Conservation (phyloP, 169 alveolate species). For the Prorocentrum cordatum region DNA sequence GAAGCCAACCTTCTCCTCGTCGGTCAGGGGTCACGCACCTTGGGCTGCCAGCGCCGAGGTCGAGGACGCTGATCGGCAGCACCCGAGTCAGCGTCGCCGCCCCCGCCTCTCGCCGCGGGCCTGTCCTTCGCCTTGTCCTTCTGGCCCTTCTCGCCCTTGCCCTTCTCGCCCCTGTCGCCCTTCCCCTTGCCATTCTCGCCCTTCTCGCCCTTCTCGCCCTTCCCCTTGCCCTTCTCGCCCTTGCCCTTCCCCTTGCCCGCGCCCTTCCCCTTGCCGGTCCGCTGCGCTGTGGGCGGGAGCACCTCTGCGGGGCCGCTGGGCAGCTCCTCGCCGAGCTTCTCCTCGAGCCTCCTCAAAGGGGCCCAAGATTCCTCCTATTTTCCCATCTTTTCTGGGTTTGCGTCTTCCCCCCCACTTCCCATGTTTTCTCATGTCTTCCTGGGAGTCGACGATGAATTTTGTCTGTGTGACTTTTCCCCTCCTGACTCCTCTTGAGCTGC, state of each 20-base stretch:
- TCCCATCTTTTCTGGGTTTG: not conserved
- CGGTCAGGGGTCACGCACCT: too few relatives aligned
- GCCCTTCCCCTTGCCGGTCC: conserved; percentile 44
- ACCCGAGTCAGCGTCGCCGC: too few relatives aligned
- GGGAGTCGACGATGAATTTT: too few relatives aligned
- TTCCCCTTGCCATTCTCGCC: not conserved
- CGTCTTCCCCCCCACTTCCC: not conserved
- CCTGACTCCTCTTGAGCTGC: conserved; percentile 11
- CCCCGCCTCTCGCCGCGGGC: too few relatives aligned
- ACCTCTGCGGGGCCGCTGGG: conserved; percentile 37
- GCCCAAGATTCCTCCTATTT: not conserved
- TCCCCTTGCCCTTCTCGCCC: not conserved
- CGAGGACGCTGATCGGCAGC: too few relatives aligned
- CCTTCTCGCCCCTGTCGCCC: not conserved
- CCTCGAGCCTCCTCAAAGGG: not conserved
- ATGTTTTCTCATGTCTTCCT: not conserved
- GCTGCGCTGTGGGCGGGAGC: conserved; percentile 36
- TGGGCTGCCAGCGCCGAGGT: too few relatives aligned
- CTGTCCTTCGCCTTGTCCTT: too few relatives aligned
- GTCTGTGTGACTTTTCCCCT: too few relatives aligned
- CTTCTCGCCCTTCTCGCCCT: not conserved
- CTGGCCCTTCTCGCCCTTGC: too few relatives aligned
- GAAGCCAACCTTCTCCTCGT: too few relatives aligned
- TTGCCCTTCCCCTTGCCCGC: not conserved
- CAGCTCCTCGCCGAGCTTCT: conserved; percentile 8